Evolutionary conservation across 768 basidiomycete species (phyloP).

Genomic region (Macrolepiota fuliginosa): DNA sequence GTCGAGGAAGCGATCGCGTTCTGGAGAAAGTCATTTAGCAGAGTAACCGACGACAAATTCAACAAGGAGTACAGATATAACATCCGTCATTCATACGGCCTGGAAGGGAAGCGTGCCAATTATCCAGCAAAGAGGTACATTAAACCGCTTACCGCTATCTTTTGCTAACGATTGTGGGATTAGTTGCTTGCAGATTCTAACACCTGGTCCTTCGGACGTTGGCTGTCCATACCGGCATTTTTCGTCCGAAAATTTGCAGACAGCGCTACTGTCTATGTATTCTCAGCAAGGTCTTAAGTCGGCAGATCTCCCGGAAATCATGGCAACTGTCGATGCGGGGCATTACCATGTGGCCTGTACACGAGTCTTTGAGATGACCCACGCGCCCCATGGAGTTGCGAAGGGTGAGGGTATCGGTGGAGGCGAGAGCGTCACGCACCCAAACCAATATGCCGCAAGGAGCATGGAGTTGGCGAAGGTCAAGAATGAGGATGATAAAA

Average conservation of each 20-base stretch:
- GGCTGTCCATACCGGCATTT: constrained; percentile 96
- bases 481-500: constrained; percentile 38
- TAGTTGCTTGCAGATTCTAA: constrained; percentile 89
- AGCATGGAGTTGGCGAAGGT: constrained; percentile 65
- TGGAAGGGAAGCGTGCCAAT: constrained; percentile 93
- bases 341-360: constrained; percentile 98
- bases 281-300: constrained; percentile 61
- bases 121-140: constrained; percentile 88
- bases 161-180: constrained; percentile 26
- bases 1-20: constrained; percentile 93
- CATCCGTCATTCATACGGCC: constrained; percentile 90
- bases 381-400: constrained; percentile 64
- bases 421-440: constrained; percentile 90
- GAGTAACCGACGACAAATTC: constrained; percentile 89
- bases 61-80: constrained; percentile 98
- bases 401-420: constrained; percentile 88
- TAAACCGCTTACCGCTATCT: neutral
- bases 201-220: constrained; percentile 55
- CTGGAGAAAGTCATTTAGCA: constrained; percentile 87
- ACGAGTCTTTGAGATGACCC: constrained; percentile 93
- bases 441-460: constrained; percentile 83
- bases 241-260: constrained; percentile 76
- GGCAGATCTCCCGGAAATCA: constrained; percentile 78
- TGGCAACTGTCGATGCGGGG: constrained; percentile 69
- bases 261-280: constrained; percentile 70